Evolutionary conservation across 306 rosid species (phyloP), one percentile per base, ranked within the genome.

Genomic region (Medicago arabica): DNA sequence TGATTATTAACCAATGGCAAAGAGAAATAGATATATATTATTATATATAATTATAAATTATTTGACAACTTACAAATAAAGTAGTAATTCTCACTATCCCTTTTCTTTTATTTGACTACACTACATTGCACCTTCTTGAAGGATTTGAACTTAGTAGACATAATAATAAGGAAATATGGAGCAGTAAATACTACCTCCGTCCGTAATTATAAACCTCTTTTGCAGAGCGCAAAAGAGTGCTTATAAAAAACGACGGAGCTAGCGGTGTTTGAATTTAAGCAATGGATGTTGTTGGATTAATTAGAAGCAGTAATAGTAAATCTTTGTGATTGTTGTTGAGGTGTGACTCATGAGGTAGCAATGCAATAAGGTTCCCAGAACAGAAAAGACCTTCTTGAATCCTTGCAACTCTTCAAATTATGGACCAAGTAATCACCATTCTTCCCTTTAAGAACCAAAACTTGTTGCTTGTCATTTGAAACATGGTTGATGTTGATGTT

Each of bases 311-410:
- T 61, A 59, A 39, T 59, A 31, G 13, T 15, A 34, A 61, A 34
- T 15, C n/a, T 36, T 5, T 64, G 69, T 64, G 25, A 40, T 0
- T 7, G 39, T 7, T 14, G 19, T 34, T 9, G 40, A 23, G 19
- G 9, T 25, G 15, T 16, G 69, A 57, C 17, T 91, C 86, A 94
- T 40, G 98, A 88, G 67, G 96, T 89, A 83, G 98, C 98, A 81
- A 95, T 88, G 89, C 97, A 95, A 65, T 81, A 74, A 2, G 92
- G 92, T 82, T 90, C 90, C 97, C 91, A 80, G 43, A 89, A 78
- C 4, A 87, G 89, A 18, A 90, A 80, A 14, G 97, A 84, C 83
- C 89, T 88, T 88, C 91, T 85, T 0, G 89, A 82, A 65, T 90
- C 87, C 83, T 95, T 90, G 93, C 97, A 90, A 49, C 83, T 82